phyloP scores from a whole-genome alignment of 2,329 filamentous ascomycete genomes.

The Escovopsis sp. region DNA sequence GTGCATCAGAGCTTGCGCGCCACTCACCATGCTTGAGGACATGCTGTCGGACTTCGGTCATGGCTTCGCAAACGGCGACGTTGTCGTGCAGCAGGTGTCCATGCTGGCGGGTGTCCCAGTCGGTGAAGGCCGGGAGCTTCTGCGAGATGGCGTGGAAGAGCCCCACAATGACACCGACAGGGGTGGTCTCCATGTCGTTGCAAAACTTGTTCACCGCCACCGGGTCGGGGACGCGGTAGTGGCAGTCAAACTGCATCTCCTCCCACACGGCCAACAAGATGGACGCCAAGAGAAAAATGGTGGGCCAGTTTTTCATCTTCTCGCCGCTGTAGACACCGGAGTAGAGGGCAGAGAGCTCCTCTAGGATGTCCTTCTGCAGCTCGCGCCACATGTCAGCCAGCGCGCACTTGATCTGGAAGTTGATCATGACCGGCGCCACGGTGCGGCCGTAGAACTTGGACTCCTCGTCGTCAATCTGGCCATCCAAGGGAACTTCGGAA shows the following conservation, averaged over 20 bases:
- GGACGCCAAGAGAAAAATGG: constrained; percentile 92
- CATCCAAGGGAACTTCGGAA: constrained; percentile 60
- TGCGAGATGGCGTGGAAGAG: constrained; percentile 97
- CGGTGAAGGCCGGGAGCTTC: constrained; percentile 80
- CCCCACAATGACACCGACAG: constrained; percentile 89
- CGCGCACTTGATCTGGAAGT: constrained; percentile 97
- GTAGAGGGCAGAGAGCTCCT: constrained; percentile 83
- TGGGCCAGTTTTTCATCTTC: constrained; percentile 97
- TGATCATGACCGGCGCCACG: constrained; percentile 95
- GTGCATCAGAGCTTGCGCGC: background rate
- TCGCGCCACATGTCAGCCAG: constrained; percentile 98
- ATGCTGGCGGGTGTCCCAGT: constrained; percentile 89
- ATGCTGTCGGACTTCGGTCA: constrained; percentile 90
- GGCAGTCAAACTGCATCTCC: constrained; percentile 96
- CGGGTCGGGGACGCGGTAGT: constrained; percentile 81
- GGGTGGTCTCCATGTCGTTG: constrained; percentile 88
- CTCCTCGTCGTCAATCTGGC: constrained; percentile 70
- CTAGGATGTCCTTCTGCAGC: constrained; percentile 86
- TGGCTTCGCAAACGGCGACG: constrained; percentile 77
- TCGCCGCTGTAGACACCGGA: constrained; percentile 97
- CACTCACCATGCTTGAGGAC: constrained; percentile 82
- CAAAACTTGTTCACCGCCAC: constrained; percentile 86
- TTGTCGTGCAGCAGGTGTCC: constrained; percentile 86
- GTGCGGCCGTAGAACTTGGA: constrained; percentile 85
- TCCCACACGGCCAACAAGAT: constrained; percentile 93